Conservation (phyloP, 352 stramenopile species). For the Phytopythium boreale region DNA sequence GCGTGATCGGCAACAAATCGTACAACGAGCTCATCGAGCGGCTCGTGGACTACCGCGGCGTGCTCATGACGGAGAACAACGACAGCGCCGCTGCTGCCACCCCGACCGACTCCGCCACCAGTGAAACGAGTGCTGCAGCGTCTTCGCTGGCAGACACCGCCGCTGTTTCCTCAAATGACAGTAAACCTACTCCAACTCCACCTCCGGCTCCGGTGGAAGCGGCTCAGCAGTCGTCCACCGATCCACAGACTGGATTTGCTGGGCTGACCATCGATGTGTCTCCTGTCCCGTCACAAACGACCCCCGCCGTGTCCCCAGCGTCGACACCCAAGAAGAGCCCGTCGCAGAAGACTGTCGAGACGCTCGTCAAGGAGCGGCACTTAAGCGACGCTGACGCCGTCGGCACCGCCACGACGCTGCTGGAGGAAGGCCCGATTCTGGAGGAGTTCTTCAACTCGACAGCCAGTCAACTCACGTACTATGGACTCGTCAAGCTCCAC, state of each 20-base stretch:
- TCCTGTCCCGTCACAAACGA: constrained; percentile 2
- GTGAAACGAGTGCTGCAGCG: not conserved
- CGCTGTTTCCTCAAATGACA: constrained; percentile 8
- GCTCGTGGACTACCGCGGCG: constrained; percentile 87
- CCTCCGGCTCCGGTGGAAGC: constrained; percentile 4
- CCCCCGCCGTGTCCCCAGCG: constrained; percentile 7
- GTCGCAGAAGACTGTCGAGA: constrained; percentile 63
- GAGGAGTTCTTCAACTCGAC: constrained; percentile 91
- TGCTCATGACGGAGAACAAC: constrained; percentile 59
- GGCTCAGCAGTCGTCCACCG: constrained; percentile 8
- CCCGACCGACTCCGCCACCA: not conserved
- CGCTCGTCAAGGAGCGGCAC: constrained; percentile 74
- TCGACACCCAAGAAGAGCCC: constrained; percentile 51
- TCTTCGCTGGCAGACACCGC: not conserved
- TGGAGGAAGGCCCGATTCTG: constrained; percentile 78
- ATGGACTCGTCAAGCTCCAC: constrained; percentile 91
- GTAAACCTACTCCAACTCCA: not conserved
- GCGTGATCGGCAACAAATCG: constrained; percentile 87
- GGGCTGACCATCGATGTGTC: constrained; percentile 46
- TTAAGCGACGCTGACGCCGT: constrained; percentile 66
- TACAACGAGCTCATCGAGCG: constrained; percentile 98
- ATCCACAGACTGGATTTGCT: constrained; percentile 20
- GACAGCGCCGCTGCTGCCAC: constrained; percentile 12
- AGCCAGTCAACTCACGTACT: constrained; percentile 94
- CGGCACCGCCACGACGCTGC: constrained; percentile 48